Base-by-base conservation (phyloP, 768 basidiomycete genomes). In the Boletus pseudo-olivaceus region DNA sequence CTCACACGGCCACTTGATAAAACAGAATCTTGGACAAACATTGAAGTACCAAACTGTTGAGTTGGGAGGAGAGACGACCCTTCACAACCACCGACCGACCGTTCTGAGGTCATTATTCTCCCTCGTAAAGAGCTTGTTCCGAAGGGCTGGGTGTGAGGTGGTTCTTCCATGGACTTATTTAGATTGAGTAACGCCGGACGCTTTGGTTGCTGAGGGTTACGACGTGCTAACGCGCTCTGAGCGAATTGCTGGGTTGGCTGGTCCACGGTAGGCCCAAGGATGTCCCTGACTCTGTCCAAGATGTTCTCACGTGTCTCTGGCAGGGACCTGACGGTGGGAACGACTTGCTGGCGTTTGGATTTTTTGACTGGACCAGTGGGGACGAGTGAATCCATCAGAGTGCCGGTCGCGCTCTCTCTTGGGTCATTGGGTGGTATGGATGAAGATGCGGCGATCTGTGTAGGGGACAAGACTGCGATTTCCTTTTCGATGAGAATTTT, bases 371-470 rank as follows among this genome's bases (percentile, higher is more conserved):
- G 69, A 4, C 67, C 73, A n/a, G 74, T 72, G 30, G 75, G 69
- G 10, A 84, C 65, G n/a, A 83, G 67, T 4, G 80, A 77, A 57
- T 84, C 81, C 49, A 88, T 72, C 33, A 82, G 73, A 1, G 87
- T 77, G 26, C 53, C 47, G 19, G 69, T 51, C 11, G 26, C n/a
- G 35, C 27, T 17, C 65, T 42, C 30, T 8, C 7, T 42, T 8
- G 37, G 17, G 33, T 39, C 35, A 23, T 33, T 47, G 45, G 14
- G 11, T 3, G 23, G 41, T 14, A 4, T 11, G 19, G 14, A 10
- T 19, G 57, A 30, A 20, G 33, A n/a, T 37, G 41, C 0, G 42
- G 20, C 40, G n/a, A n/a, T n/a, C 58, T 38, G 37, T 6, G 47
- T 17, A 17, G 40, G 41, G 23, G 46, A 33, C 38, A 33, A 17